A percentile compares a stretch with the other conserved stretches of the same genome.
Evolutionary conservation across 148 eudicot species (phyloP).

Genomic region (Talinum fruticosum): DNA sequence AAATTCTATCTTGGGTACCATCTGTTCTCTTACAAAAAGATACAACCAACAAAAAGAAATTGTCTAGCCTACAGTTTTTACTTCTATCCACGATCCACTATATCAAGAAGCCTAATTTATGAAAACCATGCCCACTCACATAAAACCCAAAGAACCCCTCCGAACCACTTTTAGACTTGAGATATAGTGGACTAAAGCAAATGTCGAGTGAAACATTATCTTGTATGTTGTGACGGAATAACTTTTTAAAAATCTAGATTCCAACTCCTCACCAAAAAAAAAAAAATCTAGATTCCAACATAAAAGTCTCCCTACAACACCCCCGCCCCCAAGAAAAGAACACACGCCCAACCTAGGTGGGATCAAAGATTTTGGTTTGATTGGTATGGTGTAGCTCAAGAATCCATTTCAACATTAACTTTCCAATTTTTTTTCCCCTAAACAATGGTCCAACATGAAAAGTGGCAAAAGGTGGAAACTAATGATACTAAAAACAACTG

Average conservation of each 20-base stretch:
- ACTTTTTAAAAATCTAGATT: not conserved
- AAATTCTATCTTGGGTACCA: not conserved
- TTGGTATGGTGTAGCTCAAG: not conserved
- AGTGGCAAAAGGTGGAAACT: not conserved
- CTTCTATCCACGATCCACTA: not conserved
- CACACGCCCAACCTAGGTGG: not conserved
- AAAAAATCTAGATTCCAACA: too few species aligned
- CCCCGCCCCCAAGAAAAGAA: too few species aligned
- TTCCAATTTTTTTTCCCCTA: too few species aligned
- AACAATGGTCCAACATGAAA: not conserved
- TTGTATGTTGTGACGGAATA: not conserved
- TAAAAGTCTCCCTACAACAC: too few species aligned
- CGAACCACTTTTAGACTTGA: not conserved
- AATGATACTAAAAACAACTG: not conserved
- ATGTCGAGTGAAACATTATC: not conserved
- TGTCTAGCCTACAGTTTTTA: not conserved
- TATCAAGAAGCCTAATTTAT: not conserved
- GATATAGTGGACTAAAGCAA: not conserved
- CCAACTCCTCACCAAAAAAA: too few species aligned
- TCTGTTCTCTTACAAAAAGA: not conserved
- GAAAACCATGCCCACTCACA: not conserved
- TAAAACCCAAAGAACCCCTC: not conserved
- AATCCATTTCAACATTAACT: too few species aligned
- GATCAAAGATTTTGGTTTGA: not conserved
- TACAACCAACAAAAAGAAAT: not conserved